Evolutionary conservation across 768 basidiomycete species (phyloP).

Genomic region (Baorangia bicolor): DNA sequence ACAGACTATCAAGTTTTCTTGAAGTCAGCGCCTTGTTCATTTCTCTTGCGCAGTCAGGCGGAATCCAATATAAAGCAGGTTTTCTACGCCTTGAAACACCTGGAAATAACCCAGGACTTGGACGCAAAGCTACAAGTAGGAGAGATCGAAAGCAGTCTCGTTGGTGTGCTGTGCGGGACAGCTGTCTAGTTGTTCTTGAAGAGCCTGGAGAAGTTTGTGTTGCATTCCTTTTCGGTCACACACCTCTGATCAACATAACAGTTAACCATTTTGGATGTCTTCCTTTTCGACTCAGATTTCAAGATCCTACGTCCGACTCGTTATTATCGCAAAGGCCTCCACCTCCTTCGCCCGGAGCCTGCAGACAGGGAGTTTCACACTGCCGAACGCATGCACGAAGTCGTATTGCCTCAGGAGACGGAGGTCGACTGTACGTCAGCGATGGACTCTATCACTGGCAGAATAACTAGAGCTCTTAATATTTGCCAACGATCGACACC

Average conservation of each 20-base stretch:
- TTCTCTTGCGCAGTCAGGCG: conserved; percentile 73
- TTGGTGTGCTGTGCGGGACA: conserved; percentile 93
- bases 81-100: conserved; percentile 61
- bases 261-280: conserved; percentile 91
- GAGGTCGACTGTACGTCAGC: conserved; percentile 39
- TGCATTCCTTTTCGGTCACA: not conserved
- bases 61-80: conserved; percentile 90
- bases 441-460: conserved; percentile 49
- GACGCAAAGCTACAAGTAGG: conserved; percentile 63
- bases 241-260: conserved; percentile 29
- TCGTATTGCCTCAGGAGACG: conserved; percentile 18
- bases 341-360: conserved; percentile 50
- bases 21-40: conserved; percentile 91
- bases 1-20: conserved; percentile 85
- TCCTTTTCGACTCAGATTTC: conserved; percentile 88
- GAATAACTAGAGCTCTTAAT: conserved; percentile 47
- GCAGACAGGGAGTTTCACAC: conserved; percentile 27
- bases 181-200: conserved; percentile 82
- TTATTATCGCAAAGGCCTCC: conserved; percentile 83
- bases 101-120: conserved; percentile 54
- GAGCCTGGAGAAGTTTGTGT: conserved; percentile 80
- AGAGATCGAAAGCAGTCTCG: conserved; percentile 60
- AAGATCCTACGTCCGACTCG: conserved; percentile 86
- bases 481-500: conserved; percentile 23
- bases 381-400: conserved; percentile 19